Base-by-base conservation (phyloP, 768 basidiomycete genomes). In the Pisolithus tinctorius region DNA sequence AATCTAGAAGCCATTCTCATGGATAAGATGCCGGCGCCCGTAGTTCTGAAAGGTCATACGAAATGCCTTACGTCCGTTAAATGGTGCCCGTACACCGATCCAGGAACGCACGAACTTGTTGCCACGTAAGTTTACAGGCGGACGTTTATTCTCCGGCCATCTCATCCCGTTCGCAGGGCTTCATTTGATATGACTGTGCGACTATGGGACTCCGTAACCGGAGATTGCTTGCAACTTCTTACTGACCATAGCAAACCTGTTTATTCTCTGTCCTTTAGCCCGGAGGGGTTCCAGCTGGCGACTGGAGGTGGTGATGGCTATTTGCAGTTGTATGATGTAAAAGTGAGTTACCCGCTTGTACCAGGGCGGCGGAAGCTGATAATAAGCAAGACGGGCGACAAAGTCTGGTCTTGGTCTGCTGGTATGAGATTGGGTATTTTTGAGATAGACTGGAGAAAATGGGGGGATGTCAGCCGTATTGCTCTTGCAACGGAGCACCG, bases 181-280 rank as follows among this genome's bases (percentile, higher is more conserved):
- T 89, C 89, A 4, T 91, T 91, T 60, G 93, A 95, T 61, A 72
- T 74, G 13, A 88, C 89, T 1, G 80, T 86, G 4, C 81, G 88
- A 39, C 57, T 95, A 29, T 95, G 92, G 92, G 86, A 93, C 65
- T 80, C 83, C 3, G 75, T 78, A 42, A 84, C 84, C 0, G 90
- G 90, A 27, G 76, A 80, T 41, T 93, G 91, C 62, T 64, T 90
- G 31, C 75, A 81, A 54, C 73, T 82, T 17, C 84, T 95, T 60
- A 65, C 67, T 6, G 86, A 90, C 55, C 88, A 92, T 68, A 80
- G 71, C 55, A 77, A 79, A 30, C 78, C 83, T 23, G 79, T 93
- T 36, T 93, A 85, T 64, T 78, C 86, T 1, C 60, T 93, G 29
- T 70, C 81, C 5, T 91, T 91, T 65, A 86, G 85, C 59, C 88